Evolutionary conservation across 2,329 filamentous ascomycete genomes (phyloP).

Genomic region (Paraphaeosphaeria minitans): DNA sequence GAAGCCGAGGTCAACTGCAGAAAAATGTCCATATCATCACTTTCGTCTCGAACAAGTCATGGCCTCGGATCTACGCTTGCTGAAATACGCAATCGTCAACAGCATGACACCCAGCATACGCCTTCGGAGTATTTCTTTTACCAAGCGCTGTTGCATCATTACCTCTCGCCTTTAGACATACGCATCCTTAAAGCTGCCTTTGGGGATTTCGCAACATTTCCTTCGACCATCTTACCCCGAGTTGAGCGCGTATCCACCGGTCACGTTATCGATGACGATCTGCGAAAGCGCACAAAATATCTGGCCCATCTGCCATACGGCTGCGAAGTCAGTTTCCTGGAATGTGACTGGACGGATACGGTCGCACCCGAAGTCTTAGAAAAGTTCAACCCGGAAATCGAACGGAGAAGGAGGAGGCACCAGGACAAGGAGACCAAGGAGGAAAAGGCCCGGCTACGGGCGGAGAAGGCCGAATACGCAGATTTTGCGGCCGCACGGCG

Average conservation of each 20-base stretch:
- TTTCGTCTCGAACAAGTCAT: slow-evolving; percentile 37
- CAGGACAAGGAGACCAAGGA: slow-evolving; percentile 83
- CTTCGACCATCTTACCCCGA: slow-evolving; percentile 81
- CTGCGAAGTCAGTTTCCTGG: slow-evolving; percentile 88
- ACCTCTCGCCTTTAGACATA: slow-evolving; percentile 88
- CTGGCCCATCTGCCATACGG: slow-evolving; percentile 84
- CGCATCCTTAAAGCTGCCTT: slow-evolving; percentile 90
- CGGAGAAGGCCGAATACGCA: slow-evolving; percentile 78
- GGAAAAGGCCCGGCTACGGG: slow-evolving; percentile 81
- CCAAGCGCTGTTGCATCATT: slow-evolving; percentile 83
- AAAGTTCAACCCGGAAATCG: slow-evolving; percentile 76
- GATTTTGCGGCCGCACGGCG: slow-evolving; percentile 70
- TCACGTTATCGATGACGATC: slow-evolving; percentile 82
- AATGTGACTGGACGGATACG: slow-evolving; percentile 94
- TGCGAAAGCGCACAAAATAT: slow-evolving; percentile 85
- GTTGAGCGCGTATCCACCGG: slow-evolving; percentile 90
- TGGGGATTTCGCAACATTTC: slow-evolving; percentile 80
- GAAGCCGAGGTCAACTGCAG: slow-evolving; percentile 17
- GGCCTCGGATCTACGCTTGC: slow-evolving; percentile 50
- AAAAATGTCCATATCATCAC: slow-evolving; percentile 37
- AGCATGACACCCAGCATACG: slow-evolving; percentile 51
- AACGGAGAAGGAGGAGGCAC: slow-evolving; percentile 75
- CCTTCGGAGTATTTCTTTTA: slow-evolving; percentile 80
- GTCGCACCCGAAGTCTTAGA: slow-evolving; percentile 76
- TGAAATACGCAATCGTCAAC: slow-evolving; percentile 53